Conservation (phyloP, 2,329 filamentous ascomycete genomes). For the Amauroascus niger region DNA sequence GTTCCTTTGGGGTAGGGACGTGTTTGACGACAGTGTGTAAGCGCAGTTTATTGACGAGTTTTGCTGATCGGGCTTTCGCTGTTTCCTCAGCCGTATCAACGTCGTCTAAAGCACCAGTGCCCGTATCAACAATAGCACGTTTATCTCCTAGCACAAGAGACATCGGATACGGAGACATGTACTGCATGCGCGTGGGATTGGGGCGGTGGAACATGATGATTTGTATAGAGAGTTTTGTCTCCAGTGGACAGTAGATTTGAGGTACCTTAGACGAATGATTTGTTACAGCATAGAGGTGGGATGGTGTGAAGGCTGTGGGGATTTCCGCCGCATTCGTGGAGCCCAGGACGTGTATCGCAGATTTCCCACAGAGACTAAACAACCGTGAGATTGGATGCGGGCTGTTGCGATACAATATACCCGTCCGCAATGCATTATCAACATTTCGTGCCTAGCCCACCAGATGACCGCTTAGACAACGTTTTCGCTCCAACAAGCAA, state of each 20-base stretch:
- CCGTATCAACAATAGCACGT: constrained; percentile 31
- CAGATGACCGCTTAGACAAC: background rate
- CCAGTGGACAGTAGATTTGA: constrained; percentile 56
- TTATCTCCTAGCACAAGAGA: constrained; percentile 76
- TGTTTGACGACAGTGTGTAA: constrained; percentile 76
- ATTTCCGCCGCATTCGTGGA: constrained; percentile 57
- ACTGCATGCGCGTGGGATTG: constrained; percentile 82
- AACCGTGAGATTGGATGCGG: constrained; percentile 71
- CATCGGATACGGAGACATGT: constrained; percentile 84
- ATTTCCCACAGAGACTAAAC: constrained; percentile 72
- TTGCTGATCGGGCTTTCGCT: constrained; percentile 53
- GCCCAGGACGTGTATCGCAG: constrained; percentile 76
- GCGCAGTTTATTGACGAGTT: constrained; percentile 74
- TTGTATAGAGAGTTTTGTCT: constrained; percentile 64
- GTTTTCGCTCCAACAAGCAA: constrained; percentile 1
- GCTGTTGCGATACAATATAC: constrained; percentile 72
- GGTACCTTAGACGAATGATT: constrained; percentile 49
- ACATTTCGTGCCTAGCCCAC: constrained; percentile 58
- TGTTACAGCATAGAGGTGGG: constrained; percentile 57
- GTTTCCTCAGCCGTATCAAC: constrained; percentile 64
- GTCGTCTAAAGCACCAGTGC: constrained; percentile 38
- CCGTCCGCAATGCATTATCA: constrained; percentile 74
- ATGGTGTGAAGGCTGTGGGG: constrained; percentile 50
- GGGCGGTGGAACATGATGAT: constrained; percentile 84
- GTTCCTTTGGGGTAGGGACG: constrained; percentile 69